Conservation (phyloP, 2,329 filamentous ascomycete genomes). For the Purpureocillium lavendulum region DNA sequence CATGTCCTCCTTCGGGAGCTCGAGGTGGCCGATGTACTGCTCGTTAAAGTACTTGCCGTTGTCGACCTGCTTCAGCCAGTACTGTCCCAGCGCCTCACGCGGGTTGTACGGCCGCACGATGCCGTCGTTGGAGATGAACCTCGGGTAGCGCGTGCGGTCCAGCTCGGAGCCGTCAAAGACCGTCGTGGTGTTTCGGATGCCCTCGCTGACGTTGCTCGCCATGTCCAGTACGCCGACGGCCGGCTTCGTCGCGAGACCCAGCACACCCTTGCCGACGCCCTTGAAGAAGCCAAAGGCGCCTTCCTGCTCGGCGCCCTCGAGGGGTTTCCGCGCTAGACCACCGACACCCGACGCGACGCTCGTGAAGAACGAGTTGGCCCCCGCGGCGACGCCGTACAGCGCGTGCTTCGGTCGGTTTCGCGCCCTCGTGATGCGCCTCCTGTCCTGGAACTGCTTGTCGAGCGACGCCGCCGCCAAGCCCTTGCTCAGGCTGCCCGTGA, state of each 20-base stretch:
- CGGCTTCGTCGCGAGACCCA: constrained; percentile 93
- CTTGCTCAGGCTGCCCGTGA: constrained; percentile 95
- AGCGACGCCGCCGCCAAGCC: constrained; percentile 90
- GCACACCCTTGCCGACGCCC: constrained; percentile 88
- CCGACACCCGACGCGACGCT: constrained; percentile 91
- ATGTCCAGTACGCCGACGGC: constrained; percentile 95
- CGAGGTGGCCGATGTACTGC: constrained; percentile 91
- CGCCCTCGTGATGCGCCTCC: constrained; percentile 84
- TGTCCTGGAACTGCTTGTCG: constrained; percentile 97
- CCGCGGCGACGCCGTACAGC: constrained; percentile 89
- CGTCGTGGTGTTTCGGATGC: constrained; percentile 96
- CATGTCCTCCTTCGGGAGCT: constrained; percentile 81
- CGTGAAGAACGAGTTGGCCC: constrained; percentile 88
- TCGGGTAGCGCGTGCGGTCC: constrained; percentile 85
- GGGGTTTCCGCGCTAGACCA: constrained; percentile 83
- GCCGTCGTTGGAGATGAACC: constrained; percentile 86
- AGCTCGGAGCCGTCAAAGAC: constrained; percentile 94
- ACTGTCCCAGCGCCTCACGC: constrained; percentile 91
- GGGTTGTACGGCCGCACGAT: constrained; percentile 92
- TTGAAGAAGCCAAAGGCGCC: constrained; percentile 93
- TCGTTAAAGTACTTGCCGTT: constrained; percentile 98
- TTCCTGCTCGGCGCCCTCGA: constrained; percentile 94
- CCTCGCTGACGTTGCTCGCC: constrained; percentile 93
- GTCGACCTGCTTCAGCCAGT: constrained; percentile 97
- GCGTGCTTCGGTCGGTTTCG: constrained; percentile 96